Conservation (phyloP, 169 alveolate genomes). For the Plasmodium malariae region DNA sequence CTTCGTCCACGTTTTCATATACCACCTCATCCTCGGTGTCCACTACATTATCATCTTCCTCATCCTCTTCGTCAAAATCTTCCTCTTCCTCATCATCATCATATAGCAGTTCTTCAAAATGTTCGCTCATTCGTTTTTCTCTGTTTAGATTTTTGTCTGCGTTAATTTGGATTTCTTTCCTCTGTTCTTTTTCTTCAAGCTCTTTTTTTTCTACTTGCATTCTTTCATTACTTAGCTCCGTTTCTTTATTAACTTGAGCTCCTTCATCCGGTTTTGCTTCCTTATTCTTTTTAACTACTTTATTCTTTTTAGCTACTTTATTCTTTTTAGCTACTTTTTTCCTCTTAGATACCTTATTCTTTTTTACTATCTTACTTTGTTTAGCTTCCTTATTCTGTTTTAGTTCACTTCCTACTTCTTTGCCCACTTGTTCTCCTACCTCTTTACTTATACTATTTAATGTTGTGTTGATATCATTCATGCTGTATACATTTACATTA, state of each 20-base stretch:
- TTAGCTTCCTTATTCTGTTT: too few species aligned
- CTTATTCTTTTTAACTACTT: too few species aligned
- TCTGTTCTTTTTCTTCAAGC: background rate
- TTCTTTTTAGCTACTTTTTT: too few species aligned
- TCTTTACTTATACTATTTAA: too few species aligned
- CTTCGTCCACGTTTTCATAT: background rate
- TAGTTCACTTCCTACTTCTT: background rate
- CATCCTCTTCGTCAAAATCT: background rate
- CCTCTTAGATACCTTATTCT: too few species aligned
- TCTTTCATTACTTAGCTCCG: background rate
- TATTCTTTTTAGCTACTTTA: too few species aligned
- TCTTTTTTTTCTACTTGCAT: background rate
- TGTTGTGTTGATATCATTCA: too few species aligned
- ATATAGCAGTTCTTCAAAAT: background rate
- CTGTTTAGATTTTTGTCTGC: background rate
- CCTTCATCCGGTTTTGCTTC: too few species aligned
- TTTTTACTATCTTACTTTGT: too few species aligned
- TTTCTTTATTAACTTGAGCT: background rate
- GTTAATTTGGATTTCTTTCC: background rate
- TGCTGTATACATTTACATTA: too few species aligned
- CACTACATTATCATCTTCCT: background rate
- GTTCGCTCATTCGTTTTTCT: background rate
- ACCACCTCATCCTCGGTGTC: too few species aligned
- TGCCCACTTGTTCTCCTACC: background rate
- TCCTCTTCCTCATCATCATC: background rate